Base-by-base conservation (phyloP, 2,329 filamentous ascomycete species). In the Penicillium vulpinum region DNA sequence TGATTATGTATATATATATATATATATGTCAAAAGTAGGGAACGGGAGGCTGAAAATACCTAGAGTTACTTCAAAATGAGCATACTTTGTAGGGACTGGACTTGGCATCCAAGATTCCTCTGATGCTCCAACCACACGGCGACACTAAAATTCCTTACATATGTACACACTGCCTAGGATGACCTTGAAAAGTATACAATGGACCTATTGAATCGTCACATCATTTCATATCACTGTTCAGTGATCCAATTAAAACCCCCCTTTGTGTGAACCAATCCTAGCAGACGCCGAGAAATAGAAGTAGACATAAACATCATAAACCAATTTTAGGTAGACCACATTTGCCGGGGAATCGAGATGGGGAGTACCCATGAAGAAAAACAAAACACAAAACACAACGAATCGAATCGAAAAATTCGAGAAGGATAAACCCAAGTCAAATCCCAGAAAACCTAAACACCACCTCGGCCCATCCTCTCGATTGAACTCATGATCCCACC, bases 401-500 rank as follows among this genome's bases (percentile, higher is more conserved):
- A n/a, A n/a, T n/a, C n/a, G n/a, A n/a, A n/a, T n/a, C n/a, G n/a
- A n/a, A 51, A 36, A 24, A 51, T 15, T 8, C 2, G 16, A 31
- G 11, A 22, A 13, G 11, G 7, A 2, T 22, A 15, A 10, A 45
- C 21, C 13, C 28, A 26, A 31, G 39, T 39, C 28, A 43, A n/a
- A 49, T 48, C 49, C 49, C 2, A 28, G 10, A 26, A 24, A 52
- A 29, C 26, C 40, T 61, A 70, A 18, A 56, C 62, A 52, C 68
- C 69, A 38, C 70, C 70, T 28, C 81, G 87, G 10, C 91, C 91
- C 91, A 95, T 95, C 75, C 88, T 86, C 80, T 95, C 91, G 72
- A 95, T 94, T 18, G 89, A 91, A 66, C 83, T 89, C 87, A 95
- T 88, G 68, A 94, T 88, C 55, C 88, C 49, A 2, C 47, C 86